Conservation (phyloP, 2,329 filamentous ascomycete genomes). For the Botrytis elliptica region DNA sequence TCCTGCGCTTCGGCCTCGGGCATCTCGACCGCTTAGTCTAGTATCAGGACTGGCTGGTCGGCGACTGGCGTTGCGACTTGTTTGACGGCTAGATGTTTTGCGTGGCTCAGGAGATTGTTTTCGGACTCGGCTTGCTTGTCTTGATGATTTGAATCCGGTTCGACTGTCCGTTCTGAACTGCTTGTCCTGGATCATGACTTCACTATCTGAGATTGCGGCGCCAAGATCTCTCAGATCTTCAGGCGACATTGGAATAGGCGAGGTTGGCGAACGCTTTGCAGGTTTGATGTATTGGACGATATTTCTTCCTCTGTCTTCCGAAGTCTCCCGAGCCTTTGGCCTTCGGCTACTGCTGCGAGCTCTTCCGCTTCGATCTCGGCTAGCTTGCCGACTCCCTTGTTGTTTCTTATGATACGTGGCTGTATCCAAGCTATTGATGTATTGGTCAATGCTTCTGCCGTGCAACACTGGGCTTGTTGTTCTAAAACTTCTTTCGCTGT, state of each 20-base stretch:
- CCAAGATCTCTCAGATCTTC: slow-evolving; percentile 72
- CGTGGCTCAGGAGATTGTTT: slow-evolving; percentile 35
- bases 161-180: slow-evolving; percentile 31
- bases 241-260: slow-evolving; percentile 90
- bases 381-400: slow-evolving; percentile 48
- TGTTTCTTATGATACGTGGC: slow-evolving; percentile 63
- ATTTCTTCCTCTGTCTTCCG: slow-evolving; percentile 69
- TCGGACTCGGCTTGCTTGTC: slow-evolving; percentile 39
- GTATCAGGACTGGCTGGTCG: slow-evolving; percentile 41
- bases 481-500: slow-evolving; percentile 48
- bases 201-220: slow-evolving; percentile 38
- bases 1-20: slow-evolving; percentile 61
- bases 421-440: slow-evolving; percentile 81
- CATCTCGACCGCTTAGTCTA: slow-evolving; percentile 40
- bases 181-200: slow-evolving; percentile 30
- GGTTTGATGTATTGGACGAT: slow-evolving; percentile 61
- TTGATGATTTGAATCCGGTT: slow-evolving; percentile 40
- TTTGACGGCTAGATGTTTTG: slow-evolving; percentile 37
- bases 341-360: slow-evolving; percentile 51
- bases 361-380: slow-evolving; percentile 42
- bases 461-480: slow-evolving; percentile 56
- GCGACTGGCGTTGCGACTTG: slow-evolving; percentile 44
- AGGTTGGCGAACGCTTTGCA: slow-evolving; percentile 84
- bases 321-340: slow-evolving; percentile 56
- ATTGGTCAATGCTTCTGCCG: slow-evolving; percentile 72